Evolutionary conservation across 176 grass and related monocot species (phyloP).

Genomic region (Oryza australiensis): DNA sequence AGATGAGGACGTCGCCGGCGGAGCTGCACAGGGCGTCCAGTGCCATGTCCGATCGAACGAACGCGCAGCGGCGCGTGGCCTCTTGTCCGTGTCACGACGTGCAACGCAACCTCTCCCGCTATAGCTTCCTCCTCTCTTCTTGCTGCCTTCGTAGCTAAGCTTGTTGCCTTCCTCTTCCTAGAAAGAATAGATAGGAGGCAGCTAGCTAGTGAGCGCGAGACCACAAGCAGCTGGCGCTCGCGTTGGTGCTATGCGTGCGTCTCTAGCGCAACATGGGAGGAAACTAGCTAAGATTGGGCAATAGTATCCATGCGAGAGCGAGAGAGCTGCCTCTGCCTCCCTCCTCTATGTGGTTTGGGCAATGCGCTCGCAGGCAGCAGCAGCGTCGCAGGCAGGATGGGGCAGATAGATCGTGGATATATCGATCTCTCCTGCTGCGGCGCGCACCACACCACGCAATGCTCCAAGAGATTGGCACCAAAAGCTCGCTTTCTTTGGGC

Average conservation of each 20-base stretch:
- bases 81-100: background rate
- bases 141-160: background rate
- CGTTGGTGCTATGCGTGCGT: conserved; percentile 27
- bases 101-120: no score
- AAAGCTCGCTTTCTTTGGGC: conserved; percentile 44
- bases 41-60: conserved; percentile 33
- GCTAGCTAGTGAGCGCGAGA: background rate
- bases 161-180: background rate
- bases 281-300: conserved; percentile 26
- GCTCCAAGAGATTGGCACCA: conserved; percentile 43
- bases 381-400: background rate
- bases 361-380: conserved; percentile 27
- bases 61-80: background rate
- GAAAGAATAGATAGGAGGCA: background rate
- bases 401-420: background rate
- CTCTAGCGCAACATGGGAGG: conserved; percentile 33
- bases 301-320: background rate
- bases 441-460: background rate
- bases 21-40: conserved; percentile 41
- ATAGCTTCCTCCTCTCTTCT: background rate
- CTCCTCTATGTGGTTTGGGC: conserved; percentile 24
- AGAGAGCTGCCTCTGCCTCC: background rate
- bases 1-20: conserved; percentile 50
- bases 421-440: conserved; percentile 13
- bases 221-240: background rate